Evolutionary conservation across 805 yeast species (phyloP).

Genomic region (Wickerhamiella bombiphila): DNA sequence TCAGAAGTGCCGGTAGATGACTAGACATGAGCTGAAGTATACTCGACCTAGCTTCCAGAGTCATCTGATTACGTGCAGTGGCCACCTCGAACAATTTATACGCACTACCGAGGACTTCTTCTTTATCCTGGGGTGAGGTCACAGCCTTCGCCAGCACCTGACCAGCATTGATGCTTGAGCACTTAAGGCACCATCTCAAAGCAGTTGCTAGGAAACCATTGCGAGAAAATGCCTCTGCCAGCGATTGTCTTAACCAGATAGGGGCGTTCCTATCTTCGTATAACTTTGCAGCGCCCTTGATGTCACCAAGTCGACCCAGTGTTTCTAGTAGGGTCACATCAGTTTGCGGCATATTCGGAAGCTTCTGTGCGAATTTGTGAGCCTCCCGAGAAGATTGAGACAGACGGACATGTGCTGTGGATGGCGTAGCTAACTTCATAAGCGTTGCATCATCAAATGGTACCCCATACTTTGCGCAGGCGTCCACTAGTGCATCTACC

Average conservation of each 20-base stretch:
- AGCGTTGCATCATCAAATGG: slow-evolving; percentile 5
- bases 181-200: slow-evolving; percentile 7
- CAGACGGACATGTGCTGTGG: not conserved
- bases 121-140: not conserved
- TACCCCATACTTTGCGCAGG: slow-evolving; percentile 7
- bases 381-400: slow-evolving; percentile 4
- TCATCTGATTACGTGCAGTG: slow-evolving; percentile 11
- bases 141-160: not conserved
- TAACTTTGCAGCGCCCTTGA: not conserved
- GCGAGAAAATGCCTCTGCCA: slow-evolving; percentile 11
- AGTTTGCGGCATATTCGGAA: slow-evolving; percentile 1
- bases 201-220: slow-evolving; percentile 9
- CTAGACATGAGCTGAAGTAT: slow-evolving; percentile 15
- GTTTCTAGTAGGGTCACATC: not conserved
- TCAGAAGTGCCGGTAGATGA: slow-evolving; percentile 13
- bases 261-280: slow-evolving; percentile 7
- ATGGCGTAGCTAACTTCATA: not conserved
- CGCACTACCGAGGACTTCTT: slow-evolving; percentile 12
- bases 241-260: slow-evolving; percentile 4
- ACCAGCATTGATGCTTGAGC: not conserved
- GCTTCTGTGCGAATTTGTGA: slow-evolving; percentile 5
- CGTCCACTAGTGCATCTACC: slow-evolving; percentile 8
- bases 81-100: slow-evolving; percentile 14
- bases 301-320: not conserved
- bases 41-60: slow-evolving; percentile 18